Percentiles rank a stretch among this genome's conserved stretches.
Evolutionary conservation across 2,329 filamentous ascomycete species (phyloP).

Genomic region (Cytospora leucostoma): DNA sequence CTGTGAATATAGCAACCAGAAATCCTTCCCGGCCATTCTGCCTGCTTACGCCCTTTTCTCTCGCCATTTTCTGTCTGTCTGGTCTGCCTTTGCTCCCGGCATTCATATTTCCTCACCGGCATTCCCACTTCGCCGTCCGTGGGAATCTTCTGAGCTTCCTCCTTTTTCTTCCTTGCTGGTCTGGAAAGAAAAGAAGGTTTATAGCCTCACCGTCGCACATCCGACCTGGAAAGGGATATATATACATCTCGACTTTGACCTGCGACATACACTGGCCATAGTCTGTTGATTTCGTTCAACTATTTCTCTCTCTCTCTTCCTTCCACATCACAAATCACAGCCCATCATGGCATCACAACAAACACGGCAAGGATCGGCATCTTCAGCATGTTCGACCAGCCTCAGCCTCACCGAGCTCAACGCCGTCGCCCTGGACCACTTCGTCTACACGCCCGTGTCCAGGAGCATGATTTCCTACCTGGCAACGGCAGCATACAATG

Average conservation of each 20-base stretch:
- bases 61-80: constrained; percentile 17
- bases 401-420: constrained; percentile 61
- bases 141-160: constrained; percentile 29
- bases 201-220: constrained; percentile 33
- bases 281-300: not conserved
- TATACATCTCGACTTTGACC: constrained; percentile 31
- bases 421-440: constrained; percentile 74
- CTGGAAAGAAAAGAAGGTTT: constrained; percentile 30
- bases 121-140: constrained; percentile 20
- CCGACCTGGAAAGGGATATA: constrained; percentile 6
- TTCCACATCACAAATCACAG: constrained; percentile 33
- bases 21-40: constrained; percentile 9
- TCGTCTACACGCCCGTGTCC: constrained; percentile 75
- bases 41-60: constrained; percentile 28
- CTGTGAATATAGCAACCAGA: constrained; percentile 17
- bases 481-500: constrained; percentile 70
- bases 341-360: constrained; percentile 50
- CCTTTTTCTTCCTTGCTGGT: constrained; percentile 18
- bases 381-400: constrained; percentile 33
- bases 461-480: constrained; percentile 78
- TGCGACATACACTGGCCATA: constrained; percentile 22
- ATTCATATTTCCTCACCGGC: constrained; percentile 14
- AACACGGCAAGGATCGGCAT: constrained; percentile 22
- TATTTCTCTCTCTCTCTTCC: constrained; percentile 22
- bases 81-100: constrained; percentile 4